These are phyloP conservation scores for Globisporangium recalcitrans DNA, from an alignment of 352 stramenopile species.

Conservation along the genomic window DNA sequence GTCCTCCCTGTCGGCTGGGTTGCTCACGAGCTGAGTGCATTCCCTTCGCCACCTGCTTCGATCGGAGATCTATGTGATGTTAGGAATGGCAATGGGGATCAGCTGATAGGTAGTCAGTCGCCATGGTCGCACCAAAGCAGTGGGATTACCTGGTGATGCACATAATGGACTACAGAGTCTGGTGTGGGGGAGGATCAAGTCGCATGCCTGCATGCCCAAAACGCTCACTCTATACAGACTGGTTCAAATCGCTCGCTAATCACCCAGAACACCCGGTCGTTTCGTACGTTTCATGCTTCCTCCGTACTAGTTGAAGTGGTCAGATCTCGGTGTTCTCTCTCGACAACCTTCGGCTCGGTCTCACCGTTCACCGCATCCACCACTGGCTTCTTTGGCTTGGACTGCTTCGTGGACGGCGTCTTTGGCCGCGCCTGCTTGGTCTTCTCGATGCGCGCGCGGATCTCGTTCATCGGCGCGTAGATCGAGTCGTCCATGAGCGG, in stretches of 20 bases:
- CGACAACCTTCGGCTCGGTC: neutral
- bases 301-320: neutral
- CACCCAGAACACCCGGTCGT: neutral
- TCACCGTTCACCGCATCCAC: neutral
- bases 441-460: slow-evolving; percentile 46
- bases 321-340: neutral
- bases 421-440: slow-evolving; percentile 43
- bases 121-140: neutral
- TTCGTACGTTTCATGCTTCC: neutral
- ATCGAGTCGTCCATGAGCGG: slow-evolving; percentile 80
- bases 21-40: too few relatives aligned
- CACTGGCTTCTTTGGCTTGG: slow-evolving; percentile 1
- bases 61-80: too few relatives aligned
- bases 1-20: neutral
- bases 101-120: neutral
- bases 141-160: neutral
- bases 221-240: neutral
- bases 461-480: slow-evolving; percentile 53
- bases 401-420: slow-evolving; percentile 26
- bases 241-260: neutral
- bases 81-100: too few relatives aligned
- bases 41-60: too few relatives aligned
- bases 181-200: neutral
- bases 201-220: neutral
- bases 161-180: neutral